Evolutionary conservation across 2,329 filamentous ascomycete genomes (phyloP).

Genomic region (Diaporthe amygdali): DNA sequence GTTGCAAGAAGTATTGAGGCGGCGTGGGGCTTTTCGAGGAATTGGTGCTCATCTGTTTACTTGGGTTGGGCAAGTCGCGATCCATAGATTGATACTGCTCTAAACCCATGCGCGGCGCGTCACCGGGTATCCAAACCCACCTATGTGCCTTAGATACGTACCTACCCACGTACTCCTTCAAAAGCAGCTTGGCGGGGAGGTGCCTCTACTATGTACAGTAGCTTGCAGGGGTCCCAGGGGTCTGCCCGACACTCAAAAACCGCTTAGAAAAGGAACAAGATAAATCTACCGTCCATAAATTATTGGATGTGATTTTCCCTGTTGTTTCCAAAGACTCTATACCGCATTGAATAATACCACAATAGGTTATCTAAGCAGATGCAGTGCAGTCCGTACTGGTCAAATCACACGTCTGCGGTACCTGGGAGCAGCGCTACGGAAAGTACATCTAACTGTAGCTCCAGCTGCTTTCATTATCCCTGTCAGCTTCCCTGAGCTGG

Average conservation of each 20-base stretch:
- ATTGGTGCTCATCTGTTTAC: conserved; percentile 12
- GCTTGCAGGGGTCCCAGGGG: neutral
- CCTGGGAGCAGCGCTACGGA: neutral
- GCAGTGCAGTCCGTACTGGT: no score
- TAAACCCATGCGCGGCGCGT: conserved; percentile 12
- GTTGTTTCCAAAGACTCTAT: no score
- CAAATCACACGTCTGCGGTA: neutral
- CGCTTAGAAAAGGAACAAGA: no score
- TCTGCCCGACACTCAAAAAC: no score
- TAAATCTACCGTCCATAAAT: no score
- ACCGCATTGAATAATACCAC: no score
- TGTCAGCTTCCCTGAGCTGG: neutral
- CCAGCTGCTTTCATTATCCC: no score
- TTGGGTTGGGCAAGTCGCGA: conserved; percentile 9
- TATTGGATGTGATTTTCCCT: no score
- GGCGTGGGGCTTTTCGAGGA: neutral
- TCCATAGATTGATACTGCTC: neutral
- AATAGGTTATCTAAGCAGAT: no score
- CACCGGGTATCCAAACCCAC: conserved; percentile 1
- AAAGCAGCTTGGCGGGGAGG: neutral
- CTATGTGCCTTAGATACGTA: neutral
- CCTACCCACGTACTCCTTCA: neutral
- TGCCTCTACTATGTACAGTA: neutral
- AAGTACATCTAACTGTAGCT: neutral
- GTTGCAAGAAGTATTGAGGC: neutral